Percentiles rank a stretch among this genome's conserved stretches.
These are phyloP conservation scores for Solanum corneliomulleri DNA, from an alignment of 257 asterid species.

Conservation along the genomic window DNA sequence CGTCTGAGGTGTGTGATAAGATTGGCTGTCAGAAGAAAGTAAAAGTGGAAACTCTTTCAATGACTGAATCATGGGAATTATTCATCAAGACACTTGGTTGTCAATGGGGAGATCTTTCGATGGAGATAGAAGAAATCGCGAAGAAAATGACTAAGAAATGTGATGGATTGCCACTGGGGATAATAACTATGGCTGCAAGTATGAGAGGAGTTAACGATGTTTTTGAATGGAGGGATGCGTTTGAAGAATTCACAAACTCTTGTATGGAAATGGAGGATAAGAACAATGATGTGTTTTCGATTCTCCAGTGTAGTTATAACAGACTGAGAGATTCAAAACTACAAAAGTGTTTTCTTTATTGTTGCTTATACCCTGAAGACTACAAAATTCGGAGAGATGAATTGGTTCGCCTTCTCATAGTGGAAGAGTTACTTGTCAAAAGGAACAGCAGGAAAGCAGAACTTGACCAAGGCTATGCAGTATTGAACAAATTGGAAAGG, in stretches of 20 bases:
- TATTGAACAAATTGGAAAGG: conserved; percentile 3
- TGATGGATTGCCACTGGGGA: conserved; percentile 18
- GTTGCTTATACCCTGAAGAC: conserved; percentile 15
- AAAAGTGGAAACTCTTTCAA: conserved; percentile 1
- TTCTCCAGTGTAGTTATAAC: background rate
- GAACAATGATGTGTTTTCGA: conserved; percentile 12
- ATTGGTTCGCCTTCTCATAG: background rate
- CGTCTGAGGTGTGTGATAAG: background rate
- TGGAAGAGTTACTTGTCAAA: conserved; percentile 2
- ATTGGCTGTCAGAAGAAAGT: conserved; percentile 10
- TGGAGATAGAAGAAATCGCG: conserved; percentile 6
- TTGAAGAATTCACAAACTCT: conserved; percentile 12
- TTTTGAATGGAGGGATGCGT: conserved; percentile 20
- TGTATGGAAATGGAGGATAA: conserved; percentile 8
- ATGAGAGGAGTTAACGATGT: conserved; percentile 14
- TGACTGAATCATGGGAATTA: conserved; percentile 13
- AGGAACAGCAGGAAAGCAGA: background rate
- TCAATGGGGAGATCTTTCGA: background rate
- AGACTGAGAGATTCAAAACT: background rate
- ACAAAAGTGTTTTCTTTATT: conserved; percentile 15
- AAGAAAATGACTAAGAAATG: conserved; percentile 8
- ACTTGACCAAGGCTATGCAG: conserved; percentile 4
- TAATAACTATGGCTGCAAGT: conserved; percentile 16
- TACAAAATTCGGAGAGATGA: background rate
- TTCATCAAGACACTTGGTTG: conserved; percentile 5